Evolutionary conservation across 352 stramenopile species (phyloP).

Genomic region (Elongisporangium prolatum): DNA sequence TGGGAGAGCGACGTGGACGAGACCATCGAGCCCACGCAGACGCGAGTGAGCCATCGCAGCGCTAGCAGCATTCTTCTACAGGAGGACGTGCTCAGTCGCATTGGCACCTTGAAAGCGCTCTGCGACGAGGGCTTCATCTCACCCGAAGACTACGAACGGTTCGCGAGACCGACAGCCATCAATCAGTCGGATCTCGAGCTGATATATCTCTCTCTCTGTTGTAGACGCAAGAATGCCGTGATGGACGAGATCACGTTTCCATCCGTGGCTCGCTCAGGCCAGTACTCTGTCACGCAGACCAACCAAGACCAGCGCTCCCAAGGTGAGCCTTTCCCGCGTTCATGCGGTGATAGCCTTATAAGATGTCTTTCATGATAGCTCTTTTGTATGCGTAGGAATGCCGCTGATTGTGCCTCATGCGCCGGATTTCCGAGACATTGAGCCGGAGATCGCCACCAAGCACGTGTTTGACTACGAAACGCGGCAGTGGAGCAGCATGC

Average conservation of each 20-base stretch:
- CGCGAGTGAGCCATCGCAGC: slow-evolving; percentile 8
- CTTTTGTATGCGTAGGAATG: slow-evolving; percentile 24
- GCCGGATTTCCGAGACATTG: slow-evolving; percentile 58
- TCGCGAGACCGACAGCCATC: background rate
- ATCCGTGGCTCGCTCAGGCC: slow-evolving; percentile 18
- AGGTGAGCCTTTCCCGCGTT: slow-evolving; percentile 14
- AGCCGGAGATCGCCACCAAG: slow-evolving; percentile 58
- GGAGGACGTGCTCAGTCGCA: slow-evolving; percentile 54
- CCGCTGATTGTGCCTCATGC: slow-evolving; percentile 73
- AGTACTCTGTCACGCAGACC: slow-evolving; percentile 28
- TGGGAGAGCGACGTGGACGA: slow-evolving; percentile 3
- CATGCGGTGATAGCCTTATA: no score
- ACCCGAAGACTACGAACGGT: slow-evolving; percentile 75
- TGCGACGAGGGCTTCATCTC: slow-evolving; percentile 80
- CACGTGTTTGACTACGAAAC: slow-evolving; percentile 80
- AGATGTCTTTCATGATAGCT: background rate
- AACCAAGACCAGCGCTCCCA: slow-evolving; percentile 18
- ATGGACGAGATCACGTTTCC: slow-evolving; percentile 71
- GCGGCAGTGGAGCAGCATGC: slow-evolving; percentile 59
- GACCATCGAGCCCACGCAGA: slow-evolving; percentile 31
- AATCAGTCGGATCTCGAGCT: background rate
- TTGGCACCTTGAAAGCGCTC: slow-evolving; percentile 68
- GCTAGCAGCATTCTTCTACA: slow-evolving; percentile 23
- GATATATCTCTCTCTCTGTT: slow-evolving; percentile 4
- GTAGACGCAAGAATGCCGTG: slow-evolving; percentile 64